These are phyloP conservation scores for Leishmania arabica DNA, from an alignment of 208 protist species.

Conservation along the genomic window DNA sequence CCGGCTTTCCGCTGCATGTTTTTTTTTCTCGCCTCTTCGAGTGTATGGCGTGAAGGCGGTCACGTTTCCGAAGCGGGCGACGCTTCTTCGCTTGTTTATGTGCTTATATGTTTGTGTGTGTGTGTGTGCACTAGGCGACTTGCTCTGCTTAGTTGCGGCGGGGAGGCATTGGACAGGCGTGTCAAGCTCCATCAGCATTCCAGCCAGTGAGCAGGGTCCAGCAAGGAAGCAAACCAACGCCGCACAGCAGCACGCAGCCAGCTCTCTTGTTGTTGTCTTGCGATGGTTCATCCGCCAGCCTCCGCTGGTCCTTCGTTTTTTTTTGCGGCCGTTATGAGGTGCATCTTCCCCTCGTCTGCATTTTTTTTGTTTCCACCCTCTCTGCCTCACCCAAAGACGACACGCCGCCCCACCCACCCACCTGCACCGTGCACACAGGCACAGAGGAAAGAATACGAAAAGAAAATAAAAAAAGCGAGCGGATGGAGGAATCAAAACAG, in stretches of 20 bases:
- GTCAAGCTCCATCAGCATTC: background rate
- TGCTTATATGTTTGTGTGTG: background rate
- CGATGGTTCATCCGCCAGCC: background rate
- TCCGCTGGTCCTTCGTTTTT: no score
- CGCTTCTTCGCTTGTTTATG: background rate
- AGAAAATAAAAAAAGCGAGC: background rate
- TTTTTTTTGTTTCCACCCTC: background rate
- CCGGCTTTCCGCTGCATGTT: background rate
- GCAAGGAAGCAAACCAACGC: background rate
- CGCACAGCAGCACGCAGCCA: background rate
- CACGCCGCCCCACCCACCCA: background rate
- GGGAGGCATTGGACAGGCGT: background rate
- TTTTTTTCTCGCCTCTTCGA: background rate
- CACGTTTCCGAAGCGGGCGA: background rate
- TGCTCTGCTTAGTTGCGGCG: background rate
- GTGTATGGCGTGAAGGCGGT: background rate
- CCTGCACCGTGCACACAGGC: no score
- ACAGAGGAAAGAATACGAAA: no score
- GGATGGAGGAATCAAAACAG: background rate
- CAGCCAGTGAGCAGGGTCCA: background rate
- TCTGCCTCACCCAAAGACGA: background rate
- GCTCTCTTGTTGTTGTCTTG: background rate
- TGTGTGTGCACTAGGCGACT: background rate
- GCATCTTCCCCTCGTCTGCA: background rate
- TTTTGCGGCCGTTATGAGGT: background rate